Conservation (phyloP, 257 asterid species). For the Coffea canephora region DNA sequence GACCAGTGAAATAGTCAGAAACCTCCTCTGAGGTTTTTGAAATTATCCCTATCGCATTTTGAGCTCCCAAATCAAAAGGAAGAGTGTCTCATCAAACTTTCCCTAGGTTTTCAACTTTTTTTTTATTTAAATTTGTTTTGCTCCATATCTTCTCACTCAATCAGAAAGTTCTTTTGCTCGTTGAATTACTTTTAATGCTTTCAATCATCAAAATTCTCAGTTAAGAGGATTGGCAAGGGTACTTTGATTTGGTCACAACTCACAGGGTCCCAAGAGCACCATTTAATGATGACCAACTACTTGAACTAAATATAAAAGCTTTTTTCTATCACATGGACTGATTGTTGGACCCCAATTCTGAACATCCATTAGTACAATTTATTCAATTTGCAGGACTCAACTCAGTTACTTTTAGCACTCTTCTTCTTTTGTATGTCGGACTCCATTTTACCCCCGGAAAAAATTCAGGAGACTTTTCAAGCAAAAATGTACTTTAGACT, state of each 20-base stretch:
- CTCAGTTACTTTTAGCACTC: too few species aligned
- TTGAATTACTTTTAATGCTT: not conserved
- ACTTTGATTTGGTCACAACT: not conserved
- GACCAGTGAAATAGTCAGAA: too few species aligned
- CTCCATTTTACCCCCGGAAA: not conserved
- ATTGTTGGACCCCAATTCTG: not conserved
- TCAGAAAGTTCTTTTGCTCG: not conserved
- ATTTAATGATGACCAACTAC: conserved; percentile 3
- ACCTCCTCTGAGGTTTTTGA: too few species aligned
- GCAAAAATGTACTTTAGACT: not conserved
- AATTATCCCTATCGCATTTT: too few species aligned
- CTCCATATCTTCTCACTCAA: not conserved
- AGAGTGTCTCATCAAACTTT: too few species aligned
- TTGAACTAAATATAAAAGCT: not conserved
- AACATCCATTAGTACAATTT: not conserved
- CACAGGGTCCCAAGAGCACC: not conserved
- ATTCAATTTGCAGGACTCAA: not conserved
- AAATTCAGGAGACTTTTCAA: not conserved
- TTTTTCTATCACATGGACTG: not conserved
- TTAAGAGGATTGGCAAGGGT: not conserved
- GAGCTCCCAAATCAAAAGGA: too few species aligned
- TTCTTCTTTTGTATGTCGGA: not conserved
- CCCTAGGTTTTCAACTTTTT: too few species aligned
- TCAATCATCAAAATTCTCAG: not conserved
- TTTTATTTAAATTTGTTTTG: too few species aligned